Conservation (phyloP, 192 early-diverging fungal genomes). For the Jimgerdemannia lactiflua region DNA sequence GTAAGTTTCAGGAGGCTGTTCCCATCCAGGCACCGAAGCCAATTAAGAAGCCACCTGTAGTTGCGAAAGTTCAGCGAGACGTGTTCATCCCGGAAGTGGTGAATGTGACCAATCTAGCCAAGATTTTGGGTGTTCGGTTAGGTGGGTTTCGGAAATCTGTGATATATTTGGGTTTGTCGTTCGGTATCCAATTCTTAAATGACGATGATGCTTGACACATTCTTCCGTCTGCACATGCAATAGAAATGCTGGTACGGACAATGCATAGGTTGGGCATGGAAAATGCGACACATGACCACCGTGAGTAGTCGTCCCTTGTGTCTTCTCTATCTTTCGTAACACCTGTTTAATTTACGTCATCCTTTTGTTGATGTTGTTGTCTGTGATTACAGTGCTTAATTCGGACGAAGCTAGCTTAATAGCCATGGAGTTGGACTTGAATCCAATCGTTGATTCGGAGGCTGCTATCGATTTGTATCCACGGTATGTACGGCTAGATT, state of each 20-base stretch:
- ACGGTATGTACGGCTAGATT: conserved; percentile 32
- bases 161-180: neutral
- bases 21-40: conserved; percentile 20
- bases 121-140: conserved; percentile 71
- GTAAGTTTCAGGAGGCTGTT: conserved; percentile 5
- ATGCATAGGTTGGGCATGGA: conserved; percentile 83
- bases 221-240: too few species aligned
- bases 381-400: conserved; percentile 52
- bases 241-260: conserved; percentile 61
- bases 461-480: conserved; percentile 55
- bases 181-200: neutral
- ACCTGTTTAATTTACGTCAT: too few species aligned
- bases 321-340: neutral
- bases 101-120: conserved; percentile 78
- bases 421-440: conserved; percentile 84
- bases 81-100: conserved; percentile 80
- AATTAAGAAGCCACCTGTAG: conserved; percentile 4
- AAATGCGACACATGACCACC: conserved; percentile 69
- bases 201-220: too few species aligned
- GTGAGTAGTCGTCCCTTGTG: conserved; percentile 24
- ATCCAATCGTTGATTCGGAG: conserved; percentile 69
- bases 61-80: conserved; percentile 48
- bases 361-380: neutral
- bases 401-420: conserved; percentile 86
- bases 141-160: conserved; percentile 28